Conservation (phyloP, 2,329 filamentous ascomycete species). For the Talaromyces sp. region DNA sequence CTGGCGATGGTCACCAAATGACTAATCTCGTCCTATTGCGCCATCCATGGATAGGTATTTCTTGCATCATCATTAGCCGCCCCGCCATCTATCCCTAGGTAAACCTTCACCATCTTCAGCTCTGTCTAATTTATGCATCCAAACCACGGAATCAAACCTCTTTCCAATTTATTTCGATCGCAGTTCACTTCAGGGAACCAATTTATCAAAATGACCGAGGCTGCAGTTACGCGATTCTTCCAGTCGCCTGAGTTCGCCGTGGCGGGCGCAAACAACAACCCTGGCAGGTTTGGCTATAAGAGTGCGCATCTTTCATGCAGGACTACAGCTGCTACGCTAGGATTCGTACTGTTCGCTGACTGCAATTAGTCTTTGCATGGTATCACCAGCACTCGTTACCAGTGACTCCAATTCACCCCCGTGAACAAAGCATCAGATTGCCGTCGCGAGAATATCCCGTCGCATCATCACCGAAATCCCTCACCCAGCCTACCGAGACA, state of each 20-base stretch:
- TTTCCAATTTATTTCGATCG: background rate
- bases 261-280: slow-evolving; percentile 80
- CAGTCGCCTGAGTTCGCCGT: slow-evolving; percentile 75
- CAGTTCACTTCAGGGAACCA: background rate
- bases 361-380: slow-evolving; percentile 72
- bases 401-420: slow-evolving; percentile 79
- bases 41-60: background rate
- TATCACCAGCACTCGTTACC: slow-evolving; percentile 72
- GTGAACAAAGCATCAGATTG: slow-evolving; percentile 59
- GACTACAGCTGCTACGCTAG: background rate
- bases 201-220: slow-evolving; percentile 21
- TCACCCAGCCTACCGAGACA: slow-evolving; percentile 64
- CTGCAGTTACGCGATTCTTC: slow-evolving; percentile 72
- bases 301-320: slow-evolving; percentile 46
- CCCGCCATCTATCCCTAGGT: background rate
- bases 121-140: background rate
- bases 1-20: background rate
- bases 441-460: slow-evolving; percentile 56
- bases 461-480: slow-evolving; percentile 58
- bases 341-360: slow-evolving; percentile 10
- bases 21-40: background rate
- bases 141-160: background rate
- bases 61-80: background rate
- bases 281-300: slow-evolving; percentile 82
- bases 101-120: background rate